These are phyloP conservation scores for Cladosporium velox DNA, from an alignment of 2,329 filamentous ascomycete species.

Conservation along the genomic window DNA sequence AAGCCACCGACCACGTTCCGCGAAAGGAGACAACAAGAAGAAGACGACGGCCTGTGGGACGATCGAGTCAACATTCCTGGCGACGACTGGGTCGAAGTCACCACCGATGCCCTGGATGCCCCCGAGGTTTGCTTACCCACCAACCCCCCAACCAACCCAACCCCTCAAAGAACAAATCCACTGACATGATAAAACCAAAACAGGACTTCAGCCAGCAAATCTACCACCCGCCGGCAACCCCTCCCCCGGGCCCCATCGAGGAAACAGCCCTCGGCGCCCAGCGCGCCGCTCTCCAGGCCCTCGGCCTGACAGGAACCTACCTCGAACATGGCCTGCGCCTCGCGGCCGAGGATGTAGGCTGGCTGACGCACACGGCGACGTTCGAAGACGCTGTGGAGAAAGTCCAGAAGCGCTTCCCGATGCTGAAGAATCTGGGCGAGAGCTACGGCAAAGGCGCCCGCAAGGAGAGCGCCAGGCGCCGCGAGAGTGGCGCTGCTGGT, in stretches of 20 bases:
- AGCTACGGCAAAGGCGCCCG: constrained; percentile 8
- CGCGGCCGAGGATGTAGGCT: constrained; percentile 6
- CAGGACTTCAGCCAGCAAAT: neutral
- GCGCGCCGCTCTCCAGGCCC: constrained; percentile 1
- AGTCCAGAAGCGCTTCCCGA: neutral
- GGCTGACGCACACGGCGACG: constrained; percentile 1
- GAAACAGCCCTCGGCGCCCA: constrained; percentile 1
- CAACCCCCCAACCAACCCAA: neutral
- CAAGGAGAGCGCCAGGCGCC: neutral
- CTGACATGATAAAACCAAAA: neutral
- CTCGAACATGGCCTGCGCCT: neutral
- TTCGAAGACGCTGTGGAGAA: constrained; percentile 2
- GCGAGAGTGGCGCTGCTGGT: neutral
- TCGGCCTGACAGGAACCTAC: constrained; percentile 4
- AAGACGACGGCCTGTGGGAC: neutral
- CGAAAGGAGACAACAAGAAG: neutral
- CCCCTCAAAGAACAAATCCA: neutral
- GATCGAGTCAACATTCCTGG: neutral
- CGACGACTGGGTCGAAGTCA: neutral
- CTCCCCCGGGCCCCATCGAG: constrained; percentile 9
- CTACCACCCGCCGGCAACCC: neutral
- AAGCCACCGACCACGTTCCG: neutral
- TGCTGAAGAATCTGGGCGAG: constrained; percentile 3
- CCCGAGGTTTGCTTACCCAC: neutral
- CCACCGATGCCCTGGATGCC: neutral